Base-by-base conservation (phyloP, 768 basidiomycete genomes). In the Hericium alpestre region DNA sequence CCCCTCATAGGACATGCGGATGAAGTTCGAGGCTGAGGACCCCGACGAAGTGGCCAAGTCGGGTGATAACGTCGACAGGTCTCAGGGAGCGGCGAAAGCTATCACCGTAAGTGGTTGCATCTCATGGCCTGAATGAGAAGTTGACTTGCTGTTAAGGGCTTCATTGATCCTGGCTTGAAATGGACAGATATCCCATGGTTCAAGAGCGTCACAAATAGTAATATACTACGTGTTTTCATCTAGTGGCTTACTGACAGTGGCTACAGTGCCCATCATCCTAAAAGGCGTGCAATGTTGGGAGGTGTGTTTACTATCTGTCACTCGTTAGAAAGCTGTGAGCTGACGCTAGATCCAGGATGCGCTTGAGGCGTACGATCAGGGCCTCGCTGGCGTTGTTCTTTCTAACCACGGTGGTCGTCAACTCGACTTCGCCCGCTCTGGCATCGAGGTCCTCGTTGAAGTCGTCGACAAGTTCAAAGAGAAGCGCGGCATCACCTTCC, bases 371-470 rank as follows among this genome's bases (percentile, higher is more conserved):
- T 92, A 88, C 60, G 92, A 93, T 58, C 70, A 71, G 0, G 85
- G 85, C 5, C 71, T 87, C 22, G 79, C 81, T 0, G 90, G 89
- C 4, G 80, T 90, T 50, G 89, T 93, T 6, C 79, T 93, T n/a
- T 89, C 86, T 1, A 93, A 93, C 65, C 90, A 92, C 64, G 90
- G 90, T 12, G 89, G 63, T 15, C 79, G 87, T 18, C 84, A 87
- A 65, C 71, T 88, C 37, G 86, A 92, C 64, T 87, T 84, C 64
- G 80, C 92, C 11, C 86, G 90, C 11, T 93, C 91, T 13, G 93
- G 92, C 4, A 78, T 95, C 55, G 93, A 95, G 68, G 76, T 94
- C n/a, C 79, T 96, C 15, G 87, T 86, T 2, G 90, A 93, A 65
- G 90, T 93, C n/a, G 84, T 89, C 25, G 71, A 72, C 15, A 81